Evolutionary conservation across 2,329 filamentous ascomycete species (phyloP).

Genomic region (Raffaelea ambrosiae): DNA sequence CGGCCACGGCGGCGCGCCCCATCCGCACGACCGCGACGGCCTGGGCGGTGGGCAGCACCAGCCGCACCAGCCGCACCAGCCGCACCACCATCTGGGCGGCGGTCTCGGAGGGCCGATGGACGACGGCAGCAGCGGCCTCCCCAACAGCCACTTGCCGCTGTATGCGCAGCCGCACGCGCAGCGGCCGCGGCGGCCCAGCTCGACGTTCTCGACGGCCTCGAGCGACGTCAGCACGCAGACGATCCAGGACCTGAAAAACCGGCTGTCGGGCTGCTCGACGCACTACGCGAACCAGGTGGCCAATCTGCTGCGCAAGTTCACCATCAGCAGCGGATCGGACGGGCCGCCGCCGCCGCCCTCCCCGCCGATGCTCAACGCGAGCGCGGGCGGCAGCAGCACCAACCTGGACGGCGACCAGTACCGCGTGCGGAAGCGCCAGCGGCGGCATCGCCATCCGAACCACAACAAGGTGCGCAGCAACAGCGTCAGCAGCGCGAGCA

Average conservation of each 20-base stretch:
- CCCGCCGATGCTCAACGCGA: not conserved
- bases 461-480: conserved; percentile 1
- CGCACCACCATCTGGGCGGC: not conserved
- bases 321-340: conserved; percentile 16
- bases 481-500: conserved; percentile 2
- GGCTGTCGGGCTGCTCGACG: conserved; percentile 23
- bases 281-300: conserved; percentile 18
- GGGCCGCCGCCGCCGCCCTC: not conserved
- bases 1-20: not conserved
- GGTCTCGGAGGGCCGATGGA: not conserved
- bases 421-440: conserved; percentile 10
- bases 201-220: conserved; percentile 11
- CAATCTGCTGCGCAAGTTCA: conserved; percentile 16
- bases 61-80: conserved; percentile 2
- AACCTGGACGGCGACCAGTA: conserved; percentile 7
- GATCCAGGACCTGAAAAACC: conserved; percentile 23
- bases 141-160: conserved; percentile 8
- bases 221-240: conserved; percentile 17
- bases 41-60: conserved; percentile 1
- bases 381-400: not conserved
- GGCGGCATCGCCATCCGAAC: conserved; percentile 1
- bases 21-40: not conserved
- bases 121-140: conserved; percentile 1
- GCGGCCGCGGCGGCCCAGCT: conserved; percentile 11
- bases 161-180: conserved; percentile 7